Base-by-base conservation (phyloP, 108 stramenopile species). In the Nitzschia putrida region DNA sequence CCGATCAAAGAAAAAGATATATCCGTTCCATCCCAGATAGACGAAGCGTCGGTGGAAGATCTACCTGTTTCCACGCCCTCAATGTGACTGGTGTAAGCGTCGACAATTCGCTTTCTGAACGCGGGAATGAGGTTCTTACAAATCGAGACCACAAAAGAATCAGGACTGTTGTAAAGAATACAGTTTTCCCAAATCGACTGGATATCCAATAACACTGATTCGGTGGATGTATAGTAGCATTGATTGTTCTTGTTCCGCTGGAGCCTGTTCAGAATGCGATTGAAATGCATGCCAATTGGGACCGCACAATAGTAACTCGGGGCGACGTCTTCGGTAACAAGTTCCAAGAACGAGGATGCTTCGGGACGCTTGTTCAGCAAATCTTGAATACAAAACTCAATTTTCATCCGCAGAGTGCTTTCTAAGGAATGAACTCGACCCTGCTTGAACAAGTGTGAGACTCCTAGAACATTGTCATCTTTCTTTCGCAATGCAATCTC, bases 231-330 rank as follows among this genome's bases (percentile, higher is more conserved):
- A 43, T 87, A 87, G 60, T 77, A 82, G 29, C 81, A 82, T 2
- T 44, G 9, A 7, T 38, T 51, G 22, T 45, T 29, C 3, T 42
- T 38, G 13, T 55, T 37, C 16, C 57, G 29, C 34, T 61, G 65
- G 38, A 86, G 56, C 5, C 82, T 72, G n/a, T 42, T 42, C 16
- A 81, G 51, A 43, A 87, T 82, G 0, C 66, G 71, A 22, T 68
- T 37, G 24, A 82, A 71, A 20, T 71, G 82, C 72, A 84, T 84
- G 8, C 52, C 43, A 1, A 81, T n/a, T 2, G 86, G 86, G 21
- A 87, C 81, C 22, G 80, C 80, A 50, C 79, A 80, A 18, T 37
- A 57, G 61, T 87, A 87, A 18, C 76, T 64, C 20, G 86, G 86
- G n/a, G 76, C 83, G 16, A 52, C 49, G 2, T 66, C 69, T 39